These are phyloP conservation scores for Fusarium paranaense DNA, from an alignment of 2,329 filamentous ascomycete species.

Conservation along the genomic window DNA sequence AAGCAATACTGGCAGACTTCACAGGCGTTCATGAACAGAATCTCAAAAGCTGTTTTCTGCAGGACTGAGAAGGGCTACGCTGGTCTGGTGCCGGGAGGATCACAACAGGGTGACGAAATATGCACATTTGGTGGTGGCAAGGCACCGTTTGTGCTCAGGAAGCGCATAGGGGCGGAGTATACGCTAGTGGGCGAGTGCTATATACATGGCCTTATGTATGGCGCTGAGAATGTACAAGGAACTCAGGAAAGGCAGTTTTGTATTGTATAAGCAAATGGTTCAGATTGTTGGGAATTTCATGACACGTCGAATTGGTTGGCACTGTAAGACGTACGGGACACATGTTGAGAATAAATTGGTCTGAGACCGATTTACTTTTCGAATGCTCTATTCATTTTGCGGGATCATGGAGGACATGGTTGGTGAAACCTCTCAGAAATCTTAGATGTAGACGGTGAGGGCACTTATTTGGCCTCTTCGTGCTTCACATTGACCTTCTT, in stretches of 20 bases:
- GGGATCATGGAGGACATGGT: background rate
- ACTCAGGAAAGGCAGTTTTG: background rate
- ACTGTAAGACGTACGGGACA: background rate
- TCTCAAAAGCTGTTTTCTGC: background rate
- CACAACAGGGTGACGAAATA: background rate
- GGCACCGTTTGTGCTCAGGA: background rate
- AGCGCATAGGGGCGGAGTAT: background rate
- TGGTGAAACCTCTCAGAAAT: background rate
- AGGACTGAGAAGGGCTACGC: background rate
- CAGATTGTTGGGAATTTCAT: background rate
- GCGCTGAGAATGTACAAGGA: too few species aligned
- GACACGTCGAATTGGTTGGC: fast-evolving
- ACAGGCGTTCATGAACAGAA: background rate
- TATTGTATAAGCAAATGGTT: background rate
- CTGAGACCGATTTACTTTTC: background rate
- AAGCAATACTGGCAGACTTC: background rate
- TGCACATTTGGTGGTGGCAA: background rate
- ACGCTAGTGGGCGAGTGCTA: background rate
- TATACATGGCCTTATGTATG: background rate
- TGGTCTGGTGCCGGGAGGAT: background rate
- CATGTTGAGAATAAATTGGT: background rate
- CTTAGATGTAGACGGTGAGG: background rate
- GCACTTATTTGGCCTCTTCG: background rate
- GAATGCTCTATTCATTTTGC: background rate
- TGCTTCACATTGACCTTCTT: background rate